Percentiles rank a stretch among this genome's conserved stretches.
These are phyloP conservation scores for Colletotrichum paranaense DNA, from an alignment of 2,329 filamentous ascomycete genomes.

Conservation along the genomic window DNA sequence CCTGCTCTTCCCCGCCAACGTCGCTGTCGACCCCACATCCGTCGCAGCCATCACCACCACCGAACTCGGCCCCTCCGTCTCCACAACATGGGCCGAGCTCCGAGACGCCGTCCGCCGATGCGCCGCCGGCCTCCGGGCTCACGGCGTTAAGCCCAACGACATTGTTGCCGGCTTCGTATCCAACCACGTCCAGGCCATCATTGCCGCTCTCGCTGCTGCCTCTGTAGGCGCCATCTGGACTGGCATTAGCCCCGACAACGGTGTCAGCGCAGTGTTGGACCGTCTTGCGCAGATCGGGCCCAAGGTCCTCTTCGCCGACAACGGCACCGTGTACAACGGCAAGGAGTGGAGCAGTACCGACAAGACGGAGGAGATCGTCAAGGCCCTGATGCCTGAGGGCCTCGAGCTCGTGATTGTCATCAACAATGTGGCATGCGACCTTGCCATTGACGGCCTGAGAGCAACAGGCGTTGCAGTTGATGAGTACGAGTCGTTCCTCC, in stretches of 20 bases:
- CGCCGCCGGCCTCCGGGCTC: conserved; percentile 74
- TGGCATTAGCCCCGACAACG: conserved; percentile 90
- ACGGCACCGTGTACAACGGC: conserved; percentile 90
- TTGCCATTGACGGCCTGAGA: conserved; percentile 55
- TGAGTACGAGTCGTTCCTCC: conserved; percentile 59
- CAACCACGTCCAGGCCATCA: conserved; percentile 87
- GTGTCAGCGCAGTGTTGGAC: conserved; percentile 90
- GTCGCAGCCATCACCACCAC: conserved; percentile 84
- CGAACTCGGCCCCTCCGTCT: conserved; percentile 70
- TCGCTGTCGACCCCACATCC: conserved; percentile 65
- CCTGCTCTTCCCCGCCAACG: conserved; percentile 79
- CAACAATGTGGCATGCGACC: conserved; percentile 66
- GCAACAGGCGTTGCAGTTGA: conserved; percentile 52
- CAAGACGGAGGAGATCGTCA: conserved; percentile 83
- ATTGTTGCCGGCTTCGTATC: conserved; percentile 82
- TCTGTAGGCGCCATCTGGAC: conserved; percentile 93
- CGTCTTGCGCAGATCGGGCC: conserved; percentile 88
- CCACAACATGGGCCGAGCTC: conserved; percentile 80
- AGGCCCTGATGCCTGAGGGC: conserved; percentile 67
- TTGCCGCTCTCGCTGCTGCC: conserved; percentile 87
- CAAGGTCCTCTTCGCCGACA: conserved; percentile 85
- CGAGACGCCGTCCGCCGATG: conserved; percentile 82
- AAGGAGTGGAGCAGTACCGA: conserved; percentile 83
- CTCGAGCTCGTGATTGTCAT: conserved; percentile 81
- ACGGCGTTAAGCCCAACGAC: conserved; percentile 68